phyloP scores from a whole-genome alignment of 1,284 basidiomycete species.

The Puccinia horiana region DNA sequence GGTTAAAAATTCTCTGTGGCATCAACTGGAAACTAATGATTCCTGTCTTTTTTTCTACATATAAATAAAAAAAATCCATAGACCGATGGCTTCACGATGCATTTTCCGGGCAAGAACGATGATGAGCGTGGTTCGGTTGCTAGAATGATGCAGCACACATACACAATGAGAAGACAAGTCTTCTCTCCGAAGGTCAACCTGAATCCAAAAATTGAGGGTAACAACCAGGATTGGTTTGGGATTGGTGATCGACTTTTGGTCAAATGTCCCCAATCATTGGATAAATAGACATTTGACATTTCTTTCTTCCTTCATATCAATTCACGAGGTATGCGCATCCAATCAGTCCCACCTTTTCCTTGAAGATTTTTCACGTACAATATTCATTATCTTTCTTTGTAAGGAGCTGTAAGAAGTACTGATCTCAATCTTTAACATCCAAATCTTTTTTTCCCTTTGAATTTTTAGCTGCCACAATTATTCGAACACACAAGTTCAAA shows the following conservation, averaged over 20 bases:
- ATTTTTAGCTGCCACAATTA: no score
- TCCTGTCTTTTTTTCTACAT: neutral
- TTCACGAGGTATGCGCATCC: neutral
- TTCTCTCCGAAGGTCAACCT: neutral
- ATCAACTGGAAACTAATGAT: neutral
- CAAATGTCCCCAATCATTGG: slow-evolving; percentile 35
- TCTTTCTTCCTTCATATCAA: neutral
- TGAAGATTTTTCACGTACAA: neutral
- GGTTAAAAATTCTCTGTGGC: neutral
- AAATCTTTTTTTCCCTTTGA: no score
- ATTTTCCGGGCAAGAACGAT: slow-evolving; percentile 43
- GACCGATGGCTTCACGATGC: slow-evolving; percentile 39
- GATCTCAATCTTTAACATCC: no score
- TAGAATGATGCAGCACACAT: slow-evolving; percentile 13
- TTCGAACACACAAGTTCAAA: no score
- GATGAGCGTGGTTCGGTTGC: slow-evolving; percentile 26
- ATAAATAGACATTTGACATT: neutral
- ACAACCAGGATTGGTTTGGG: slow-evolving; percentile 25
- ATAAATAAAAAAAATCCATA: neutral
- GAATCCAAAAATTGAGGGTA: slow-evolving; percentile 13
- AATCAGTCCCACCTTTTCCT: neutral
- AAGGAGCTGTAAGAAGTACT: no score
- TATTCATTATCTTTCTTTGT: no score
- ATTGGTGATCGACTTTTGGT: slow-evolving; percentile 29
- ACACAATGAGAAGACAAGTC: slow-evolving; percentile 22